Base-by-base conservation (phyloP, 192 early-diverging fungal genomes). In the Coemansia guatemalensis region DNA sequence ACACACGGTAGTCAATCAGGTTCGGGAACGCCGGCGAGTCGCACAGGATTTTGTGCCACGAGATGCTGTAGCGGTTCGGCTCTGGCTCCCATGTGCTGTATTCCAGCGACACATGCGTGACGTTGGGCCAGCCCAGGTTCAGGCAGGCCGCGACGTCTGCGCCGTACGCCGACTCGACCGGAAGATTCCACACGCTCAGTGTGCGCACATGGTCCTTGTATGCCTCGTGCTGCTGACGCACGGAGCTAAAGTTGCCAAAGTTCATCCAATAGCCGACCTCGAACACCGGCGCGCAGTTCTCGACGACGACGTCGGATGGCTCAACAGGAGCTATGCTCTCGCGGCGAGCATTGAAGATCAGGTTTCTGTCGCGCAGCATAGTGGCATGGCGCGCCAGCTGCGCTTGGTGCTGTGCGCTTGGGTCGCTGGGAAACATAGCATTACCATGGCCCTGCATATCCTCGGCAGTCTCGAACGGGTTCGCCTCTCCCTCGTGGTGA, bases 191-290 rank as follows among this genome's bases (percentile, higher is more conserved):
- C 33, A 79, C 65, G 32, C 67, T 73, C n/a, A 79, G 62, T n/a
- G 68, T 69, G 8, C 57, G 59, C 17, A 79, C 71, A 27, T 79
- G 76, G 32, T 73, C 58, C 49, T 69, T 73, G 65, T 79, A 79
- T 58, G 41, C 26, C 14, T 68, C 76, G 65, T 79, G 76, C 20
- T 79, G 76, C 51, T 73, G 60, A 17, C 76, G 71, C 23, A 79
- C 67, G 0, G 76, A 70, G 51, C 60, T 69, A 50, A 79, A 79
- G 68, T 70, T 73, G 35, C 76, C 76, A 60, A 63, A 79, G 64
- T 79, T 79, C 76, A 79, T 79, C 76, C 76, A 79, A 68, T 73
- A 79, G 11, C 76, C 76, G 3, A 79, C 76, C 32, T 79, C 76
- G 24, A 79, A 79, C 50, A 79, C 76, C 0, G 76, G 76, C 25